These are phyloP conservation scores for Aspergillus sp. DNA, from an alignment of 2,329 filamentous ascomycete genomes.

Conservation along the genomic window DNA sequence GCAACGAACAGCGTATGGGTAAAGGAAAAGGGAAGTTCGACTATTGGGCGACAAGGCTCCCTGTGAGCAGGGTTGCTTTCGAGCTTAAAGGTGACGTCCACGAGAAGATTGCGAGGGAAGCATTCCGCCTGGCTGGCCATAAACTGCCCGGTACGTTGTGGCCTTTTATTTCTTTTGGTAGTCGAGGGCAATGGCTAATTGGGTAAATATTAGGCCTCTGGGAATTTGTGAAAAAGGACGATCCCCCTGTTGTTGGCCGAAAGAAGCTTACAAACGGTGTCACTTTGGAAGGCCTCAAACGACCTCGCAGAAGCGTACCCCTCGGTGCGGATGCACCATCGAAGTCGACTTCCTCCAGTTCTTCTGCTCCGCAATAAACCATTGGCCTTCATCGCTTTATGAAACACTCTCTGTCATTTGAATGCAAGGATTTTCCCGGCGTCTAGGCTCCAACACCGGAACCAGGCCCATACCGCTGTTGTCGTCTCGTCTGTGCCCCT, in stretches of 20 bases:
- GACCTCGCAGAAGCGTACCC: constrained; percentile 60
- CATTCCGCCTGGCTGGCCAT: constrained; percentile 85
- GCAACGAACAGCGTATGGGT: constrained; percentile 97
- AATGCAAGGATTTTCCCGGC: constrained; percentile 6
- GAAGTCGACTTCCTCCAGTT: constrained; percentile 26
- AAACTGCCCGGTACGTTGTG: constrained; percentile 72
- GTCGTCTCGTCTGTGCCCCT: constrained; percentile 36
- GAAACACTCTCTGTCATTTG: too few relatives aligned
- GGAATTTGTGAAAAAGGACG: constrained; percentile 90
- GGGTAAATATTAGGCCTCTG: constrained; percentile 43
- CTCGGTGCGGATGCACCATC: constrained; percentile 24
- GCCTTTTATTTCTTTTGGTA: constrained; percentile 5
- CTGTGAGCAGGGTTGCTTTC: constrained; percentile 84
- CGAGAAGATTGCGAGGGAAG: constrained; percentile 88
- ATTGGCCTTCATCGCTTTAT: too few relatives aligned
- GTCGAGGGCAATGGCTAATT: constrained; percentile 9
- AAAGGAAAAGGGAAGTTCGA: constrained; percentile 98
- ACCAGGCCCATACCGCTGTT: constrained; percentile 47
- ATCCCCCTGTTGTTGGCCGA: constrained; percentile 80
- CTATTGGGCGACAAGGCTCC: constrained; percentile 84
- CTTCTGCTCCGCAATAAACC: constrained; percentile 27
- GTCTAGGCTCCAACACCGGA: constrained; percentile 45
- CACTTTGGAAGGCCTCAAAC: constrained; percentile 73
- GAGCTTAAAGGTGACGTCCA: constrained; percentile 87
- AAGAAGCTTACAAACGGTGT: constrained; percentile 77